phyloP scores from a whole-genome alignment of 2,329 filamentous ascomycete species.

The Sporothrix luriei region DNA sequence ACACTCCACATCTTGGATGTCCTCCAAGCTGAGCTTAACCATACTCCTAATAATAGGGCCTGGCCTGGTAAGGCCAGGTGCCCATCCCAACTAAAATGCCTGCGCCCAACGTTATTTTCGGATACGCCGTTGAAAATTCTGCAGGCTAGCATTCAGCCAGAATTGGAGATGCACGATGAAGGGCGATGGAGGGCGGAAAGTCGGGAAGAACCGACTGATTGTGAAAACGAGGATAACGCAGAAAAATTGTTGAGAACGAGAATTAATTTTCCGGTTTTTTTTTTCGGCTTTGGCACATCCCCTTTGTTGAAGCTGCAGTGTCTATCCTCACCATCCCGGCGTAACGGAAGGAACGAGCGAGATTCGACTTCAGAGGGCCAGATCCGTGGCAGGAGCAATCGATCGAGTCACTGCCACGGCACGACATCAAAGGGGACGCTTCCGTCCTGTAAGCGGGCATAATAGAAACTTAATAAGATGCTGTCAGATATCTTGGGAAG shows the following conservation, averaged over 20 bases:
- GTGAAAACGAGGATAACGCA: not conserved
- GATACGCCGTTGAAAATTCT: slow-evolving; percentile 27
- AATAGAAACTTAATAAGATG: slow-evolving; percentile 1
- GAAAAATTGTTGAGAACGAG: not conserved
- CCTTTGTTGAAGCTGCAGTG: slow-evolving; percentile 15
- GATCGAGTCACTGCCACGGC: not conserved
- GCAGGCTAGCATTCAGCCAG: slow-evolving; percentile 30
- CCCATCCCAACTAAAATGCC: slow-evolving; percentile 18
- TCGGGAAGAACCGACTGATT: not conserved
- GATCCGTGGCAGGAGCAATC: slow-evolving; percentile 1
- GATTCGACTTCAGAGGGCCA: not conserved
- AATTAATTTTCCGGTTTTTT: not conserved
- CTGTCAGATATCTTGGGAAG: slow-evolving; percentile 5
- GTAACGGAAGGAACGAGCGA: not conserved
- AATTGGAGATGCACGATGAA: slow-evolving; percentile 21
- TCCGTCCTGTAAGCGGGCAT: not conserved
- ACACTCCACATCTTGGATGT: not conserved
- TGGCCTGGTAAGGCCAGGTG: not conserved
- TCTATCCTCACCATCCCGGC: slow-evolving; percentile 7
- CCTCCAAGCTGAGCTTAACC: not conserved
- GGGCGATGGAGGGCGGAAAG: slow-evolving; percentile 5
- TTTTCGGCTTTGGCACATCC: too few relatives aligned
- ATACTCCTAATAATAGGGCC: not conserved
- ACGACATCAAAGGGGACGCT: not conserved
- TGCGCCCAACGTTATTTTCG: slow-evolving; percentile 21